Conservation (phyloP, 1,284 basidiomycete genomes). For the Sporisorium reilianum region DNA sequence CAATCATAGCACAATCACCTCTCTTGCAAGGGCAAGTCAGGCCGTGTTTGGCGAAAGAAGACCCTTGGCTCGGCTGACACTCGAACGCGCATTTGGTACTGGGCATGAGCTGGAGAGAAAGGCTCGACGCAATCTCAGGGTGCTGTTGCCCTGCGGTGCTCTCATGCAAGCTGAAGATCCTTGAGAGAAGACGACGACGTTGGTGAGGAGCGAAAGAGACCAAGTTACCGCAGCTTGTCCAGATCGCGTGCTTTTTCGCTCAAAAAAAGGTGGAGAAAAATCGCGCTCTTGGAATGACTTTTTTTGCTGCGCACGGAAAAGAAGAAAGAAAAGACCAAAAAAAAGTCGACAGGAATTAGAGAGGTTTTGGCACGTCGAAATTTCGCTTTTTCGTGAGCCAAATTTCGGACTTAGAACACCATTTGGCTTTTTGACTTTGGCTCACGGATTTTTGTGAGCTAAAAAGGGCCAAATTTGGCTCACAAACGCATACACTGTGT, state of each 20-base stretch:
- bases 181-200: background rate
- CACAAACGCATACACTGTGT: too few relatives aligned
- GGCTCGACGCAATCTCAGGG: background rate
- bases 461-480: too few relatives aligned
- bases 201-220: background rate
- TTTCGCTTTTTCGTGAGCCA: too few relatives aligned
- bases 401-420: too few relatives aligned
- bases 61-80: background rate
- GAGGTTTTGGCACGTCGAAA: too few relatives aligned
- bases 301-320: background rate
- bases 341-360: background rate
- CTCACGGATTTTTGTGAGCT: too few relatives aligned
- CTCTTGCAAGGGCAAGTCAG: background rate
- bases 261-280: background rate
- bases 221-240: background rate
- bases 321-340: background rate
- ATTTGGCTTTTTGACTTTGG: too few relatives aligned
- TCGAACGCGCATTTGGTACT: background rate
- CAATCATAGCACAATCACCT: background rate
- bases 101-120: background rate
- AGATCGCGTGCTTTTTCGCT: constrained; percentile 4
- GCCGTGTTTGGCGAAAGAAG: too few relatives aligned
- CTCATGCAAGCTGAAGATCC: background rate
- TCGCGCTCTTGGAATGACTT: background rate
- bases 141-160: background rate